Evolutionary conservation across 371 early-diverging fungal species (phyloP), one percentile per base, ranked within the genome.

Genomic region (Smittium culicis): DNA sequence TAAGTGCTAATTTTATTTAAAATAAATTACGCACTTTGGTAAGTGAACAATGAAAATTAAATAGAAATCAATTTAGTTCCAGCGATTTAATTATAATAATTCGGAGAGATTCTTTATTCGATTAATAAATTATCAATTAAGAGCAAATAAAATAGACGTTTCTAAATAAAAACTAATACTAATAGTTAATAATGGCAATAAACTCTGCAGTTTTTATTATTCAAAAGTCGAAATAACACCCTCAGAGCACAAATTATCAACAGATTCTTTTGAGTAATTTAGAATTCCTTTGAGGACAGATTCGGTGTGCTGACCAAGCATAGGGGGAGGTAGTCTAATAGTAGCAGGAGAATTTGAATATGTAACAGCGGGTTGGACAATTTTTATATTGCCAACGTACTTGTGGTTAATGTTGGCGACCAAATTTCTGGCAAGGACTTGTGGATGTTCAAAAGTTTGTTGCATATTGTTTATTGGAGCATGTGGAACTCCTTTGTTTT

Each of bases 381-480:
- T 65, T 69, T 84, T 86, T 68, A 95, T 85, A 30, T 76, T 79
- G 20, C 94, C 96, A 2, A 85, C 86, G 27, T 79, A 83, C 33
- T 87, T 87, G 72, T 95, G 96, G 1, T 88, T 85, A 3, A 95
- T 79, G 71, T 87, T 81, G 58, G 84, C 85, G 0, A 95, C 82
- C 76, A 94, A 84, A 2, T 82, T 79, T 27, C 92, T 80, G 1
- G 89, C 88, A 24, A 79, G 55, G 1, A 93, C 81, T 71, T 95
- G 96, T 24, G 93, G 92, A 74, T 95, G 93, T 34, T 81, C 74
- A 68, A 94, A 93, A 1, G 96, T 92, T 68, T 89, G 81, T 65
- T 77, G 70, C 34, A 94, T 85, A 66, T 88, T 90, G 72, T 92
- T 91, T 56, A 94, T 89, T 3, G 94, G 92, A 11, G 86, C 88